These are phyloP conservation scores for Boletus reticulatus DNA, from an alignment of 768 basidiomycete species.

Conservation along the genomic window DNA sequence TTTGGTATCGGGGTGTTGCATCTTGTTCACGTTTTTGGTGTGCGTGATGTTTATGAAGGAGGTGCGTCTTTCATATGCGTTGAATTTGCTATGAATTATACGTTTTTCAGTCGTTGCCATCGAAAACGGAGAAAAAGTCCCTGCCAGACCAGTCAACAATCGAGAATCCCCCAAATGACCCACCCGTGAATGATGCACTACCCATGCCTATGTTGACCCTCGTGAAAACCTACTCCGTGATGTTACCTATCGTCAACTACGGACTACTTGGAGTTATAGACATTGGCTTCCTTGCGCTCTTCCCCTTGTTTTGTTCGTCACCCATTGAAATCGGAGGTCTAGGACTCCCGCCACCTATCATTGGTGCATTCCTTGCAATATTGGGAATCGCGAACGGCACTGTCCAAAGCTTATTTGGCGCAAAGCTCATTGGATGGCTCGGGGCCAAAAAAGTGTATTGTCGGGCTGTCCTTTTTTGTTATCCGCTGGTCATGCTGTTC, in stretches of 20 bases:
- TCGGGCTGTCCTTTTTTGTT: conserved; percentile 34
- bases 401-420: not conserved
- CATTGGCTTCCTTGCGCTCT: conserved; percentile 36
- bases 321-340: conserved; percentile 44
- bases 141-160: not conserved
- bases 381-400: not conserved
- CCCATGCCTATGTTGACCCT: conserved; percentile 35
- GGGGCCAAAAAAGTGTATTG: conserved; percentile 39
- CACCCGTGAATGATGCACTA: not conserved
- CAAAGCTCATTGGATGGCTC: not conserved
- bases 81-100: not conserved
- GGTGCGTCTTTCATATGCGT: conserved; percentile 18
- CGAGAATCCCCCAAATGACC: not conserved
- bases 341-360: conserved; percentile 38
- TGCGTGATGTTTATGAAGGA: conserved; percentile 29
- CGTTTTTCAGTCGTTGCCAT: conserved; percentile 24
- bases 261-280: conserved; percentile 41
- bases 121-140: conserved; percentile 3
- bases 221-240: conserved; percentile 28
- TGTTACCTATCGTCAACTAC: conserved; percentile 44
- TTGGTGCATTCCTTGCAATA: conserved; percentile 40
- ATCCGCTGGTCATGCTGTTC: conserved; percentile 41
- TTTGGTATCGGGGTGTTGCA: conserved; percentile 16
- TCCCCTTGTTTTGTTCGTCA: conserved; percentile 46
- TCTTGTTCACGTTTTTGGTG: conserved; percentile 12